Conservation (phyloP, 208 protist species). For the Crithidia bombi region DNA sequence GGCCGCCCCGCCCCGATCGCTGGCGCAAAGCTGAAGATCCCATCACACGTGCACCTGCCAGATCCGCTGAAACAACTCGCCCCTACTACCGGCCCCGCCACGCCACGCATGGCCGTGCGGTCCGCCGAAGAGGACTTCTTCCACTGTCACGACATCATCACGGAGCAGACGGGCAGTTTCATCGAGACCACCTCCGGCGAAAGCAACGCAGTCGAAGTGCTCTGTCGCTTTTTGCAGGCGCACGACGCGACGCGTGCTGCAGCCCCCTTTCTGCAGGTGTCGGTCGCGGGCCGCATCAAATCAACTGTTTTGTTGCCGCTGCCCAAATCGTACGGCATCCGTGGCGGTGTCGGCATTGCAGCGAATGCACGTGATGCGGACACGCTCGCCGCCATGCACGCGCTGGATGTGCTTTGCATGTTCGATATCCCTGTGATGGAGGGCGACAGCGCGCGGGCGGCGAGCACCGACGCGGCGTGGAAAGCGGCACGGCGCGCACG, state of each 20-base stretch:
- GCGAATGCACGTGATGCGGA: slow-evolving; percentile 51
- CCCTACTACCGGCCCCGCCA: slow-evolving; percentile 1
- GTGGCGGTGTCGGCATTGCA: slow-evolving; percentile 83
- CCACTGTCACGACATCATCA: slow-evolving; percentile 56
- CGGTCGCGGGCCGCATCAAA: slow-evolving; percentile 48
- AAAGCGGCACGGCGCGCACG: slow-evolving; percentile 23
- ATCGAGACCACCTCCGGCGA: slow-evolving; percentile 60
- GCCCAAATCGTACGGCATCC: slow-evolving; percentile 67
- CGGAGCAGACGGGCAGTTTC: slow-evolving; percentile 61
- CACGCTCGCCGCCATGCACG: slow-evolving; percentile 84
- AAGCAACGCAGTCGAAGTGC: slow-evolving; percentile 41
- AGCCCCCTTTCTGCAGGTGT: slow-evolving; percentile 64
- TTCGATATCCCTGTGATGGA: slow-evolving; percentile 50
- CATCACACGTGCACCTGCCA: slow-evolving; percentile 56
- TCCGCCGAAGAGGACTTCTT: slow-evolving; percentile 76
- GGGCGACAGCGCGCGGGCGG: neutral
- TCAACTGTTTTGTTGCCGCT: slow-evolving; percentile 85
- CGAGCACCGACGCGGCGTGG: slow-evolving; percentile 18
- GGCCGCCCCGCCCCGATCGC: slow-evolving; percentile 76
- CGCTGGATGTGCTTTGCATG: slow-evolving; percentile 69
- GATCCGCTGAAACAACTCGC: slow-evolving; percentile 64
- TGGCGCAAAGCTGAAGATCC: slow-evolving; percentile 44
- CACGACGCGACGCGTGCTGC: slow-evolving; percentile 39
- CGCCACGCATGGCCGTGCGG: slow-evolving; percentile 47
- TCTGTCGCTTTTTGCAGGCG: slow-evolving; percentile 50